These are phyloP conservation scores for Cardamine resedifolia DNA, from an alignment of 345 rosid species.

Conservation along the genomic window DNA sequence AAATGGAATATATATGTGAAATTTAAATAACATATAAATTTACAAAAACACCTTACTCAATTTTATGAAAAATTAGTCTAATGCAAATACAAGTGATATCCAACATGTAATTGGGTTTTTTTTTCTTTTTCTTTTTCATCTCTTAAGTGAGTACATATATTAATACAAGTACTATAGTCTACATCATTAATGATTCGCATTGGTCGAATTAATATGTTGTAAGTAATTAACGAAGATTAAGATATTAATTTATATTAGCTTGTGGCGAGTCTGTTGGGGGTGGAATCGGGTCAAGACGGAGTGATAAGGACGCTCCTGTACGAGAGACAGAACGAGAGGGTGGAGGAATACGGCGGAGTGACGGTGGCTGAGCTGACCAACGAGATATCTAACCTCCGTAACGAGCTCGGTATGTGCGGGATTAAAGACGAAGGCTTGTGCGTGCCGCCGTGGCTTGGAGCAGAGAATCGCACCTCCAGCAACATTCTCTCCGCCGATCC, in stretches of 20 bases:
- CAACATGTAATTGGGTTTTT: background rate
- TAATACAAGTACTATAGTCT: background rate
- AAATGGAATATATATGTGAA: background rate
- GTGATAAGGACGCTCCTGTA: constrained; percentile 55
- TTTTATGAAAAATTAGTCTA: background rate
- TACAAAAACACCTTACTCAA: background rate
- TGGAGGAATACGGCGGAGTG: constrained; percentile 42
- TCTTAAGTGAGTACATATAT: background rate
- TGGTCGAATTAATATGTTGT: background rate
- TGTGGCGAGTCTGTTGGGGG: constrained; percentile 55
- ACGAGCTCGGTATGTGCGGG: constrained; percentile 48
- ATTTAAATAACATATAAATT: background rate
- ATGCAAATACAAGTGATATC: background rate
- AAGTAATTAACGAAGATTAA: background rate
- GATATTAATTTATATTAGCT: constrained; percentile 40
- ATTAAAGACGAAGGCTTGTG: constrained; percentile 53
- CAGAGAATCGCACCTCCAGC: constrained; percentile 43
- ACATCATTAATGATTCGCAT: background rate
- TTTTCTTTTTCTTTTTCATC: background rate
- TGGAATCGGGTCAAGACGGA: constrained; percentile 74
- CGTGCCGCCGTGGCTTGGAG: constrained; percentile 44
- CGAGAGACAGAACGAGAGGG: constrained; percentile 42
- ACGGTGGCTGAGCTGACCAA: constrained; percentile 54
- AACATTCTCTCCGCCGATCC: constrained; percentile 36
- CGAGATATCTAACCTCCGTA: constrained; percentile 44